Evolutionary conservation across 805 yeast genomes (phyloP), one percentile per base, ranked within the genome.

Genomic region (Novakomyces olei): DNA sequence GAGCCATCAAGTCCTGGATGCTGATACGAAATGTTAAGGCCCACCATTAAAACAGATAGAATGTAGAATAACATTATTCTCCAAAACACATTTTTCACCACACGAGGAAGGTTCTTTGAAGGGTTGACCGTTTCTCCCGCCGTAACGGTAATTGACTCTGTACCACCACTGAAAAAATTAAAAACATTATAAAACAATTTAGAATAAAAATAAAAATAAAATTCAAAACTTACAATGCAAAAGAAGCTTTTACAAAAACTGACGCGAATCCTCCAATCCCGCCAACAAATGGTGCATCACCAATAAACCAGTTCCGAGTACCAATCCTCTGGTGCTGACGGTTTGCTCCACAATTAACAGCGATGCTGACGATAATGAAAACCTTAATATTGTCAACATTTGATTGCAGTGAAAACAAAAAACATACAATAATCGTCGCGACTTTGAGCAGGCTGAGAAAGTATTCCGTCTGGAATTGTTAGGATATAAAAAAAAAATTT

Each of bases 41-140:
- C 74, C 43, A 60, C 66, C 41, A 63, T 58, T 35, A 54, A 69
- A 47, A 54, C 64, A 39, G 71, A 58, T 9, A 62, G 54, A 48
- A 78, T 59, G 54, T 78, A 78, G 48, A 77, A 75, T 41, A 73
- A 49, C 10, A 71, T 55, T 36, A 77, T 71, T 53, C 88, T 63
- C 85, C 85, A 75, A 54, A 78, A 74, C 3, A 74, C 79, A 54
- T 76, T 83, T 52, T 76, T 76, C 37, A 73, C 67, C 27, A 85
- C 81, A 32, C 63, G 61, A 25, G 85, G 85, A 35, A 75, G 60
- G 2, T 75, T 53, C 35, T 57, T 58, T 42, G 73, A 57, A 29
- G 88, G 85, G 49, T 75, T 66, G 24, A 52, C 63, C 17, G 79
- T 61, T 50, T 77, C 91, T 5, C 83, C 83, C 20, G 83, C 76